Conservation (phyloP, 169 alveolate species). For the Eimeria acervulina region DNA sequence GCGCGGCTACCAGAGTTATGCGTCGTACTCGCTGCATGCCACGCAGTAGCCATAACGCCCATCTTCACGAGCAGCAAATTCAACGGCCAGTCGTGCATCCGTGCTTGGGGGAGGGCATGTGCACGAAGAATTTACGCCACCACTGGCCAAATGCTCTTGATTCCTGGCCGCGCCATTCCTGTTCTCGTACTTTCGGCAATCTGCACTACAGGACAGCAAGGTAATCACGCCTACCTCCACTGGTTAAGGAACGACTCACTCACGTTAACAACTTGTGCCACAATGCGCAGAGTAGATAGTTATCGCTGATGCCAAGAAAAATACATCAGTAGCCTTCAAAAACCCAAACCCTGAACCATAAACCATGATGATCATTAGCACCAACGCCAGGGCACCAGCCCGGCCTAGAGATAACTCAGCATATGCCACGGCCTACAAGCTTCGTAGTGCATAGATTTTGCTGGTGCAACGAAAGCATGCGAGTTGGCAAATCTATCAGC, state of each 20-base stretch:
- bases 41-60: neutral
- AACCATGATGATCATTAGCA: neutral
- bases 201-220: too few species aligned
- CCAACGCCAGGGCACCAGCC: neutral
- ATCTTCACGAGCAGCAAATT: neutral
- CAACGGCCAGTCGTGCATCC: neutral
- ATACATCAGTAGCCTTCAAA: too few species aligned
- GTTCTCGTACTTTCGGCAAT: too few species aligned
- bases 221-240: neutral
- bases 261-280: neutral
- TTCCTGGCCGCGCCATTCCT: neutral
- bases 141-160: neutral
- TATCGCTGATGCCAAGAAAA: neutral
- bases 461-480: neutral
- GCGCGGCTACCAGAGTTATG: neutral
- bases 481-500: neutral
- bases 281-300: neutral
- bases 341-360: neutral
- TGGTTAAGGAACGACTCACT: neutral
- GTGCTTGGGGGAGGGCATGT: neutral
- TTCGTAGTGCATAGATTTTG: neutral
- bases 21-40: neutral
- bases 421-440: neutral
- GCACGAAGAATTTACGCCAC: too few species aligned
- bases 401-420: neutral